phyloP scores from a whole-genome alignment of 2,329 filamentous ascomycete species.

The Periconia sp. region DNA sequence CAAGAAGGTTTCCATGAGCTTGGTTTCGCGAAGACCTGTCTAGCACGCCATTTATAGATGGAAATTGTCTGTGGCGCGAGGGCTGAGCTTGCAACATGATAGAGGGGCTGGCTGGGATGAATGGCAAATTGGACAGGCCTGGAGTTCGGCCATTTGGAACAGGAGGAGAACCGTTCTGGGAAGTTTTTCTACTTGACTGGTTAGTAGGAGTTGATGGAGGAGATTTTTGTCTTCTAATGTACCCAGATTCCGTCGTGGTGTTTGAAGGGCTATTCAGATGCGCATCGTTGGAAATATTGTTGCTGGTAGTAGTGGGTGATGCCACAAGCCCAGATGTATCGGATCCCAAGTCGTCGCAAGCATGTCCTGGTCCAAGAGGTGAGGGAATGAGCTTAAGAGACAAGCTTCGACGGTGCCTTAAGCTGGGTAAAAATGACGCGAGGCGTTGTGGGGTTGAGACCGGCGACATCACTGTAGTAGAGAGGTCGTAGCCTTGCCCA shows the following conservation, averaged over 20 bases:
- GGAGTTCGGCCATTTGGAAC: neutral
- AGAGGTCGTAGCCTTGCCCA: too few relatives aligned
- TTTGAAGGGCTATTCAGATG: neutral
- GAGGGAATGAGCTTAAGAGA: slow-evolving; percentile 1
- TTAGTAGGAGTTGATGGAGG: neutral
- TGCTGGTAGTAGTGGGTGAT: neutral
- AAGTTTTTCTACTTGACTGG: neutral
- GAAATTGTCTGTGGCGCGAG: neutral
- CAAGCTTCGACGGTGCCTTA: neutral
- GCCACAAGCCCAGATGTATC: slow-evolving; percentile 3
- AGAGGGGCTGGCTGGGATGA: neutral
- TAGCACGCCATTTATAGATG: neutral
- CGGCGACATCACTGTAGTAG: too few relatives aligned
- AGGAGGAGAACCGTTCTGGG: neutral
- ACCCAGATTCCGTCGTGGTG: neutral
- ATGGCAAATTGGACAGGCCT: neutral
- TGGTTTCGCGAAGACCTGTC: too few relatives aligned
- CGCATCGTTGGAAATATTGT: neutral
- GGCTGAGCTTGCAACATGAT: neutral
- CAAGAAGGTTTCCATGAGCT: neutral
- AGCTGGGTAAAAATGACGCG: neutral
- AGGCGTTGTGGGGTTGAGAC: too few relatives aligned
- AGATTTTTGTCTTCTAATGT: neutral
- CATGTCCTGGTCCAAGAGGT: slow-evolving; percentile 2
- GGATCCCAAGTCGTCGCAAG: neutral